Percentiles rank a stretch among this genome's conserved stretches.
phyloP scores from a whole-genome alignment of 352 stramenopile genomes.

The Blastocystis sp. region DNA sequence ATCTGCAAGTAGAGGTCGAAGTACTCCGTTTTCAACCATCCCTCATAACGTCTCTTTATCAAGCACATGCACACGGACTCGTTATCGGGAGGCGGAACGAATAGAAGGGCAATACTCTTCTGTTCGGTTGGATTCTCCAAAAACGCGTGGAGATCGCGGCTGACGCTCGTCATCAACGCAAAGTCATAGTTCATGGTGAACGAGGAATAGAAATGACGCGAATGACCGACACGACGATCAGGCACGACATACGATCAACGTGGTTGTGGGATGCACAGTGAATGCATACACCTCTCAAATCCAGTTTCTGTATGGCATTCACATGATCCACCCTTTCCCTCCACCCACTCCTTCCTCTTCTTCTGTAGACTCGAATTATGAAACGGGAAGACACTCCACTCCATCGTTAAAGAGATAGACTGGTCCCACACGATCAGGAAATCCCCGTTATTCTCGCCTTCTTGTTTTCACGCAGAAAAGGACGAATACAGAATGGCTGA shows the following conservation, averaged over 20 bases:
- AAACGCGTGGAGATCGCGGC: slow-evolving; percentile 29
- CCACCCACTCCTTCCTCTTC: not conserved
- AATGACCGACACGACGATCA: not conserved
- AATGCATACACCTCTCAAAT: no score
- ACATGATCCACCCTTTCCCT: no score
- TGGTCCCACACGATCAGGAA: no score
- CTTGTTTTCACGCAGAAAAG: not conserved
- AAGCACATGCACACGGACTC: slow-evolving; percentile 60
- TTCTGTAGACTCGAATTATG: not conserved
- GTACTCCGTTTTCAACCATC: slow-evolving; percentile 28
- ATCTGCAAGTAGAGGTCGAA: slow-evolving; percentile 54
- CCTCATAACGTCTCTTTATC: slow-evolving; percentile 43
- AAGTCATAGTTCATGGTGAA: slow-evolving; percentile 66
- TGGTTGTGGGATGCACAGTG: no score
- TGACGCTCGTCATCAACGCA: slow-evolving; percentile 31
- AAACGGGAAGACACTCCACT: not conserved
- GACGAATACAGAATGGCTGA: slow-evolving; percentile 47
- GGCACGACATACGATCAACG: slow-evolving; percentile 5
- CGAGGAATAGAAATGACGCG: slow-evolving; percentile 6
- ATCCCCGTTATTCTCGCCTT: not conserved
- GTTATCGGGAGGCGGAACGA: slow-evolving; percentile 27
- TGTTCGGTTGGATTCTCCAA: slow-evolving; percentile 36
- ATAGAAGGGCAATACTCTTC: slow-evolving; percentile 40
- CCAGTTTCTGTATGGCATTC: no score
- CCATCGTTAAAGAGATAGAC: no score